These are phyloP conservation scores for Macrophomina tecta DNA, from an alignment of 2,329 filamentous ascomycete genomes.

Conservation along the genomic window DNA sequence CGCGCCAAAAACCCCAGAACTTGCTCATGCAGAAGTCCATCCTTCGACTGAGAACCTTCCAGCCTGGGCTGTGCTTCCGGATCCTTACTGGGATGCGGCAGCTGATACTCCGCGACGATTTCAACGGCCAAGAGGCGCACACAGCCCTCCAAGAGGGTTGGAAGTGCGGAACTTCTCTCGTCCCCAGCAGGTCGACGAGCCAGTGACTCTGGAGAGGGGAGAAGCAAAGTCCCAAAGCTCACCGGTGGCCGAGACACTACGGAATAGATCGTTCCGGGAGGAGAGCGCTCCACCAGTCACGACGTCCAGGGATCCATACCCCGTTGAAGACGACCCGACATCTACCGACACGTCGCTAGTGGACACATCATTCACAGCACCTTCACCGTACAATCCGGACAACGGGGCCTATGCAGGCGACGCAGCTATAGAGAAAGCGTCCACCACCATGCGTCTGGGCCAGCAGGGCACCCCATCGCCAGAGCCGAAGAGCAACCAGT, in stretches of 20 bases:
- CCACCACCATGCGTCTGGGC: neutral
- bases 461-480: neutral
- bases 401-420: neutral
- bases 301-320: conserved; percentile 14
- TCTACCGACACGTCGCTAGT: conserved; percentile 15
- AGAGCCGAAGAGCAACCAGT: neutral
- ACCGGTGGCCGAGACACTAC: neutral
- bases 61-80: conserved; percentile 13
- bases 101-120: neutral
- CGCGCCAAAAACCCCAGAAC: neutral
- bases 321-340: conserved; percentile 5
- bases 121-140: neutral
- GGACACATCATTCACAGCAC: neutral
- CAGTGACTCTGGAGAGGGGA: neutral
- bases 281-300: conserved; percentile 15
- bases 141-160: neutral
- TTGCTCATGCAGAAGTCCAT: neutral
- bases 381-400: neutral
- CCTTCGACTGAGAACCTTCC: neutral
- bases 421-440: neutral
- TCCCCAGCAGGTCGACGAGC: neutral
- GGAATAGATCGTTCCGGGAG: neutral
- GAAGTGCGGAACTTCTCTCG: neutral
- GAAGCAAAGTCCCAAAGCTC: neutral
- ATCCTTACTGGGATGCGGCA: conserved; percentile 11